Evolutionary conservation across 352 stramenopile species (phyloP), one percentile per base, ranked within the genome.

Genomic region (Pythium monospermum): DNA sequence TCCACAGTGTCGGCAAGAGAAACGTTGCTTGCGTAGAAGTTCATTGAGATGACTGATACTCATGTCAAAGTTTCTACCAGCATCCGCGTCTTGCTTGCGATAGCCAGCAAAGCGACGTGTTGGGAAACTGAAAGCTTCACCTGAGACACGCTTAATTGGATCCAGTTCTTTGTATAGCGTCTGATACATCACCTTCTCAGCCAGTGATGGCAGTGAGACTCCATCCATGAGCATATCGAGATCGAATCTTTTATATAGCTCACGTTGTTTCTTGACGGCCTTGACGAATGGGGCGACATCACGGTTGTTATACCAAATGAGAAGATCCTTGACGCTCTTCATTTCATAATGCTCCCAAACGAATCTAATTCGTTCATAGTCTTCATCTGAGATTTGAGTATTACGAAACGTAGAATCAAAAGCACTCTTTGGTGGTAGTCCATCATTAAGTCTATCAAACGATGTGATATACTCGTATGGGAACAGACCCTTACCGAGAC

Each of bases 231-330:
- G 39, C 21, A 56, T 56, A 47, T 56, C 49, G 7, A 56, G 26
- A 28, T 38, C 27, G 21, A 48, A 56, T 16, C 13, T 6, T n/a
- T 27, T 38, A 37, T 33, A 56, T 3, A 56, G 30, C 27, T 36
- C 18, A 27, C 49, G 35, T 23, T 56, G 35, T 7, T 25, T 25
- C 13, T 53, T 39, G 4, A 63, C 37, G 6, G 59, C 59, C n/a
- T 52, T 27, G 22, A 67, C 42, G 33, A 68, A 73, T 18, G 60
- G 60, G 16, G 37, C 26, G 23, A 73, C 64, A 55, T 73, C 64
- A 7, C 69, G 51, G 55, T 67, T 69, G 35, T 67, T 73, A 32
- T 73, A 69, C 61, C 64, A 74, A n/a, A 66, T 45, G 4, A 73
- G 43, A 32, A 73, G 35, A 36, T 73, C 61, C 27, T 68, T 64